Percentiles rank a stretch among this genome's conserved stretches.
These are phyloP conservation scores for Colletotrichum sp. DNA, from an alignment of 2,329 filamentous ascomycete genomes.

Conservation along the genomic window DNA sequence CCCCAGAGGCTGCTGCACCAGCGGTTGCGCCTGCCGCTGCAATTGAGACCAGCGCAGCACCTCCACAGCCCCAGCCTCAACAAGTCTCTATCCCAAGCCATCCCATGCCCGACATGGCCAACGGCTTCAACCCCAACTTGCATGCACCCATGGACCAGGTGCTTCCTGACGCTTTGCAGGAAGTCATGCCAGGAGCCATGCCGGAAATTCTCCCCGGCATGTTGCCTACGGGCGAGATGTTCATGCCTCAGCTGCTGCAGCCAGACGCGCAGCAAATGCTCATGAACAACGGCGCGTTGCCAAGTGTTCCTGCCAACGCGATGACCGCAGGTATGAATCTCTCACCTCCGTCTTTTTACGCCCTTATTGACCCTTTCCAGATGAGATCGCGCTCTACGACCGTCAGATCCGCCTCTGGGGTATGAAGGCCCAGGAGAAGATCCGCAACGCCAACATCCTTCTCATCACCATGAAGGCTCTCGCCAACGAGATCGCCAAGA, in stretches of 20 bases:
- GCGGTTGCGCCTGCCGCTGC: not conserved
- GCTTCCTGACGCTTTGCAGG: conserved; percentile 21
- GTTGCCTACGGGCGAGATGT: conserved; percentile 20
- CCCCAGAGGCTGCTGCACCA: not conserved
- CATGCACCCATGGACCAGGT: conserved; percentile 22
- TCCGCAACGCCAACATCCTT: conserved; percentile 87
- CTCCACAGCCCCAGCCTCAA: not conserved
- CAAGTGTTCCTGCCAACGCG: conserved; percentile 20
- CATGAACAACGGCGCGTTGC: conserved; percentile 18
- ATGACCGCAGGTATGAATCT: conserved; percentile 33
- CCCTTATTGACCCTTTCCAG: conserved; percentile 45
- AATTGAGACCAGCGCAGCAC: not conserved
- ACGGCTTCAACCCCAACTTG: conserved; percentile 8
- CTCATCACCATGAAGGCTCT: conserved; percentile 88
- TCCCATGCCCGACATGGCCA: not conserved
- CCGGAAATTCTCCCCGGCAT: conserved; percentile 21
- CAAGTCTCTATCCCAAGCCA: conserved; percentile 1
- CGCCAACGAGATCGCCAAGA: conserved; percentile 91
- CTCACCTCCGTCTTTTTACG: not conserved
- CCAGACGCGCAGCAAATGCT: conserved; percentile 5
- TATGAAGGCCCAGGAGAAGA: conserved; percentile 90
- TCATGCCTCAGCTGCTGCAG: conserved; percentile 19
- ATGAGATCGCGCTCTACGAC: conserved; percentile 97
- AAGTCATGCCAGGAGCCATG: conserved; percentile 21
- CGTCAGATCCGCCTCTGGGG: conserved; percentile 98